Evolutionary conservation across 2,329 filamentous ascomycete species (phyloP).

Genomic region (Aspergillus sp.): DNA sequence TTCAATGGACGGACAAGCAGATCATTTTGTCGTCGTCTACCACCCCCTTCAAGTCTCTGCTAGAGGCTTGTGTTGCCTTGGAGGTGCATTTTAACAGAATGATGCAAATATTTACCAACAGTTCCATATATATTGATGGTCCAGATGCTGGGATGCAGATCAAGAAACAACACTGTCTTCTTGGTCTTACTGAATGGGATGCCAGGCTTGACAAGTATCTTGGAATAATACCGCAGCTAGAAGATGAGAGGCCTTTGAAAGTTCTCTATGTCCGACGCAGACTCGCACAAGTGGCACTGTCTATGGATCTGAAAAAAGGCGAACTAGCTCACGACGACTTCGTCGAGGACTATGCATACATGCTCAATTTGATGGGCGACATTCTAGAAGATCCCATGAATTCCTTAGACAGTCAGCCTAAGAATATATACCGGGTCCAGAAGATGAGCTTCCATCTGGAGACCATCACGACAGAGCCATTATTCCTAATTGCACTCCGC

Average conservation of each 20-base stretch:
- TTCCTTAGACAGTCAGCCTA: not conserved
- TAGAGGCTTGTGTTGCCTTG: not conserved
- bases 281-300: not conserved
- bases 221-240: not conserved
- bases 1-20: not conserved
- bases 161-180: not conserved
- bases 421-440: not conserved
- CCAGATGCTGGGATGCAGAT: not conserved
- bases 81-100: not conserved
- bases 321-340: conserved; percentile 10
- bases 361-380: not conserved
- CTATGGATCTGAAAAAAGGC: not conserved
- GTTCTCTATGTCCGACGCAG: not conserved
- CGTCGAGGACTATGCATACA: not conserved
- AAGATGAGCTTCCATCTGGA: not conserved
- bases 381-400: not conserved
- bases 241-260: not conserved
- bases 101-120: not conserved
- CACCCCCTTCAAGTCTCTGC: not conserved
- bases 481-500: not conserved
- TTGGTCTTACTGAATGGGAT: not conserved
- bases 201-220: not conserved
- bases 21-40: not conserved
- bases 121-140: not conserved
- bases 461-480: not conserved